Evolutionary conservation across 345 rosid genomes (phyloP).

Genomic region (Populus deltoides): DNA sequence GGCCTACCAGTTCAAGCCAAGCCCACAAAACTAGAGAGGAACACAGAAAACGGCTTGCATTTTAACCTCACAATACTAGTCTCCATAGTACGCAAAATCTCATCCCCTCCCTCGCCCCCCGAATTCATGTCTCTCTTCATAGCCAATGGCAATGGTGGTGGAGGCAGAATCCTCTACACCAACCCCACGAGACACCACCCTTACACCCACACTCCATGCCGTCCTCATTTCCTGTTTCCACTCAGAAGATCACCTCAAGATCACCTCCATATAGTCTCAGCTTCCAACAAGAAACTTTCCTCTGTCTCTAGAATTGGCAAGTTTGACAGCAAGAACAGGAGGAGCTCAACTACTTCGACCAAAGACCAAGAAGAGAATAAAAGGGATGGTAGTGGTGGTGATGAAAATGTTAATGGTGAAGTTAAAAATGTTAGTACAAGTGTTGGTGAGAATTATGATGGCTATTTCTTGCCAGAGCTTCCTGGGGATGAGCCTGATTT

Average conservation of each 20-base stretch:
- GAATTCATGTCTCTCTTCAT: conserved; percentile 52
- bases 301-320: conserved; percentile 52
- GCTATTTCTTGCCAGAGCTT: conserved; percentile 48
- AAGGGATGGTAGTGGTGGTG: conserved; percentile 24
- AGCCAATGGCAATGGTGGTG: conserved; percentile 32
- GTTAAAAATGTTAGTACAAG: conserved; percentile 14
- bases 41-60: not conserved
- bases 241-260: conserved; percentile 13
- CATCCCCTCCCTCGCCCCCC: conserved; percentile 31
- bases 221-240: conserved; percentile 18
- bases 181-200: conserved; percentile 19
- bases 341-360: conserved; percentile 37
- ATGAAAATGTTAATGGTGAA: conserved; percentile 21
- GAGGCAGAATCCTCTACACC: conserved; percentile 36
- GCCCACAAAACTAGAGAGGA: too few species aligned
- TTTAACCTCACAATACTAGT: not conserved
- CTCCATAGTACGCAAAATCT: not conserved
- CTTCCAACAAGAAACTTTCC: conserved; percentile 54
- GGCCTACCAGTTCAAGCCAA: too few species aligned
- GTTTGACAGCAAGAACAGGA: conserved; percentile 62
- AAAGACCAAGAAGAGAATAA: conserved; percentile 35
- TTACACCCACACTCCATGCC: conserved; percentile 17
- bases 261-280: conserved; percentile 39
- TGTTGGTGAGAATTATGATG: conserved; percentile 30
- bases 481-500: conserved; percentile 61